Base-by-base conservation (phyloP, 2,329 filamentous ascomycete genomes). In the Scedosporium aurantiacum region DNA sequence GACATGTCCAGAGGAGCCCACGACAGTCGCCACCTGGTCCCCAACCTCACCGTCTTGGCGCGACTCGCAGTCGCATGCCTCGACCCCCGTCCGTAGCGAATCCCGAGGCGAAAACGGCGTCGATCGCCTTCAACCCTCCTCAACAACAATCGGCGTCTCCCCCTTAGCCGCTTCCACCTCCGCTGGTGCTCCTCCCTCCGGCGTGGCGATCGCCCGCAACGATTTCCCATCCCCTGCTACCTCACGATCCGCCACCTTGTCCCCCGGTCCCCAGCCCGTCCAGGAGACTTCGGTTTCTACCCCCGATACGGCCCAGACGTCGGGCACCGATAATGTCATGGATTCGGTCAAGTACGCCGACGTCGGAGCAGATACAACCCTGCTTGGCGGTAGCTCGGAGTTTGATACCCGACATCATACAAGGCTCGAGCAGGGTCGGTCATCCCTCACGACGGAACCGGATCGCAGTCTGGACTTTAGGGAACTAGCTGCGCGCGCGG, bases 231-330 rank as follows among this genome's bases (percentile, higher is more conserved):
- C 58, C 27, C 58, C 58, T 23, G 27, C 69, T 28, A 71, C 72
- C 16, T 73, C 77, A 58, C 68, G 73, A 64, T 73, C 74, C n/a
- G 71, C 73, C 5, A 77, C 76, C 57, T 71, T 76, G 68, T 79
- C 79, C 4, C 77, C 77, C 16, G 69, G 69, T 7, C 72, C 76
- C n/a, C 73, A 71, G 41, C 71, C 73, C 8, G 41, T 28, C 14
- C 58, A 28, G 28, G 45, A 32, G 47, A 16, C 47, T 25, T 50
- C 27, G 1, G 16, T 37, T 16, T 21, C 56, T 25, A 37, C 56
- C 32, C 32, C 32, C 32, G 32, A 37, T 21, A 14, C 56, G 32
- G 12, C 28, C n/a, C 28, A 43, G n/a, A 57, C 55, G 55, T 54
- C 68, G 52, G 69, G 67, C 54, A 71, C 61, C 64, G 68, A 63